Evolutionary conservation across 2,329 filamentous ascomycete genomes (phyloP).

Genomic region (Cladosporium sp.): DNA sequence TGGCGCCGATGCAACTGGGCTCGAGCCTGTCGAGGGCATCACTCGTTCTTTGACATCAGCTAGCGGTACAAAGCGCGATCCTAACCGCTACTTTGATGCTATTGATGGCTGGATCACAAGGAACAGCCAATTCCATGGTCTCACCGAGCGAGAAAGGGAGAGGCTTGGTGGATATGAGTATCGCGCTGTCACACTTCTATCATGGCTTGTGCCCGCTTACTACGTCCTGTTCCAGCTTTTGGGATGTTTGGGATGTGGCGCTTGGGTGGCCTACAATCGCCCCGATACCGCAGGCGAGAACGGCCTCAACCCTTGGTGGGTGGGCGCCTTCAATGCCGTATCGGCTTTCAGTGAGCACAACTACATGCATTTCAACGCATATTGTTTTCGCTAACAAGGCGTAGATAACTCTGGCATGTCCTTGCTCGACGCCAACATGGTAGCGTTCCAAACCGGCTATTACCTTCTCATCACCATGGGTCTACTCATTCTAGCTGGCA

Average conservation of each 20-base stretch:
- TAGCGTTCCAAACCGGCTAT: conserved; percentile 51
- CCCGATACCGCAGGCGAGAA: conserved; percentile 49
- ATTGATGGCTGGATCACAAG: conserved; percentile 30
- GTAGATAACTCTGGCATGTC: conserved; percentile 61
- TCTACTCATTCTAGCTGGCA: conserved; percentile 49
- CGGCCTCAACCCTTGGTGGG: conserved; percentile 63
- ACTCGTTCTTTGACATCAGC: neutral
- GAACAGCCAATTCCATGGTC: conserved; percentile 53
- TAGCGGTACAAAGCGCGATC: neutral
- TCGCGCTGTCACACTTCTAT: conserved; percentile 56
- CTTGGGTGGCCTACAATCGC: conserved; percentile 55
- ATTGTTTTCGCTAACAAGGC: neutral
- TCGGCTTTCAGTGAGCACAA: conserved; percentile 58
- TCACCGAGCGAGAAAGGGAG: conserved; percentile 52
- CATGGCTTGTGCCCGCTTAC: conserved; percentile 58
- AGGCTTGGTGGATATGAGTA: conserved; percentile 62
- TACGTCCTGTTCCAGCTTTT: conserved; percentile 57
- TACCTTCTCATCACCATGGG: conserved; percentile 47
- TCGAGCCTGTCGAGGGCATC: neutral
- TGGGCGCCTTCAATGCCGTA: conserved; percentile 63
- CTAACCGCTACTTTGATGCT: conserved; percentile 13
- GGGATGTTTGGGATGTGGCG: conserved; percentile 56
- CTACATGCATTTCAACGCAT: too few species aligned
- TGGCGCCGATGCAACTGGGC: conserved; percentile 1
- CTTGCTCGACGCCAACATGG: conserved; percentile 62